phyloP scores from a whole-genome alignment of 2,329 filamentous ascomycete species.

The Stachybotrys chlorohalonatus region DNA sequence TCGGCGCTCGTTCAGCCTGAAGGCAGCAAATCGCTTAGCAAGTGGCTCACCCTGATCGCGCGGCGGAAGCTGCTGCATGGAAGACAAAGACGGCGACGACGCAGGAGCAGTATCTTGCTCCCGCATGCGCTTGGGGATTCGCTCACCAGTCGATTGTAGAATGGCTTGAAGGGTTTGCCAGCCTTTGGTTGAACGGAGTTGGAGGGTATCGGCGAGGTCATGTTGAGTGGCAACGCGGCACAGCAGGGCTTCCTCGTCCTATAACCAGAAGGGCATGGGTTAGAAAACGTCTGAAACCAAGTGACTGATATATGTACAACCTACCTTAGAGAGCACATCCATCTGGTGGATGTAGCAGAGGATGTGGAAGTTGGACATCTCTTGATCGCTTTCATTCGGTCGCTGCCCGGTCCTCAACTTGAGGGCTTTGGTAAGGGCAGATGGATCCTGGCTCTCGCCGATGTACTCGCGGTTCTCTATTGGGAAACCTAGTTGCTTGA shows the following conservation, averaged over 20 bases:
- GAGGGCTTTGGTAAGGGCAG: conserved; percentile 58
- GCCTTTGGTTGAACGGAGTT: conserved; percentile 77
- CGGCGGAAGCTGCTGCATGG: conserved; percentile 16
- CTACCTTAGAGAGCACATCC: conserved; percentile 76
- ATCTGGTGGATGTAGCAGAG: conserved; percentile 79
- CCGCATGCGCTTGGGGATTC: conserved; percentile 66
- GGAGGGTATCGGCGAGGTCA: conserved; percentile 70
- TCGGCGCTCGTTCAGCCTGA: conserved; percentile 47
- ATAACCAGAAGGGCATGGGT: conserved; percentile 6
- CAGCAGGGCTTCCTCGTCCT: conserved; percentile 86
- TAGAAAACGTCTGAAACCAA: background rate
- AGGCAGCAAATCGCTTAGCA: conserved; percentile 58
- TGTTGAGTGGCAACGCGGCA: conserved; percentile 77
- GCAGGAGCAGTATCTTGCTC: conserved; percentile 25
- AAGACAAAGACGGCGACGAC: conserved; percentile 11
- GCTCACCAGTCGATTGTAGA: conserved; percentile 95
- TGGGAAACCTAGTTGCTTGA: conserved; percentile 67
- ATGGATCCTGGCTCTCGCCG: conserved; percentile 76
- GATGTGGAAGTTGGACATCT: conserved; percentile 88
- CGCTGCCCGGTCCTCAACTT: conserved; percentile 52
- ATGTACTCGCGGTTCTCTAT: conserved; percentile 86
- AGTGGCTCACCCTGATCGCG: conserved; percentile 41
- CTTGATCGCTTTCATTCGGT: conserved; percentile 50
- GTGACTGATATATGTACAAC: conserved; percentile 10
- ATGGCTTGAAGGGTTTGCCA: conserved; percentile 94